Base-by-base conservation (phyloP, 192 early-diverging fungal genomes). In the Gamsiella multidivaricata region DNA sequence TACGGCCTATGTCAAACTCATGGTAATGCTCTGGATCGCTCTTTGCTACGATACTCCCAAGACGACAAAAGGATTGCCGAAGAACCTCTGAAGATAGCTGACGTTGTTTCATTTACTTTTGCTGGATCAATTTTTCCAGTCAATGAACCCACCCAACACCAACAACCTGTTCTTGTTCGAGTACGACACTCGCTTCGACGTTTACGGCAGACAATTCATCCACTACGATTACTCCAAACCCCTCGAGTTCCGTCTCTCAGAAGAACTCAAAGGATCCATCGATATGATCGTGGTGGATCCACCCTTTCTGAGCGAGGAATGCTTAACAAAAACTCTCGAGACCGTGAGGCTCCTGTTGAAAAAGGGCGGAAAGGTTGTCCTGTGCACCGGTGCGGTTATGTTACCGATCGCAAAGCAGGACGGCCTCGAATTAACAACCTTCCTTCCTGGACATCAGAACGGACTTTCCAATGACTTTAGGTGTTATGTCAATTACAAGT, bases 391-490 rank as follows among this genome's bases (percentile, higher is more conserved):
- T 2, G 12, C 45, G 23, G 63, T 63, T 6, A 78, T 78, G 74
- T n/a, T 37, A 3, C 20, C 49, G 5, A 46, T 78, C 18, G 60
- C 65, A 10, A 41, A 36, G 18, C 37, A 43, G 32, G 42, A 55
- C n/a, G 60, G 53, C 2, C 46, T 69, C 31, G 54, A 71, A 18
- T 73, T 88, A 50, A 91, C 92, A 0, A 63, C 28, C 11, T 94
- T 94, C 78, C 52, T 78, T 25, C 91, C 92, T 8, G 79, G 66
- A 18, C 93, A 94, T 57, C 73, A 81, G 47, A 84, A 89, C 47
- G 90, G 91, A 10, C 75, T 94, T 3, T 88, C 91, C 12, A 94
- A 94, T 70, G 92, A 94, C 61, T 94, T 94, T 68, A 72, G 88
- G 25, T 92, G 88, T 80, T 94, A 84, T 69, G 74, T 84, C 12